Evolutionary conservation across 768 basidiomycete species (phyloP).

Genomic region (Cantharellus anzutake): DNA sequence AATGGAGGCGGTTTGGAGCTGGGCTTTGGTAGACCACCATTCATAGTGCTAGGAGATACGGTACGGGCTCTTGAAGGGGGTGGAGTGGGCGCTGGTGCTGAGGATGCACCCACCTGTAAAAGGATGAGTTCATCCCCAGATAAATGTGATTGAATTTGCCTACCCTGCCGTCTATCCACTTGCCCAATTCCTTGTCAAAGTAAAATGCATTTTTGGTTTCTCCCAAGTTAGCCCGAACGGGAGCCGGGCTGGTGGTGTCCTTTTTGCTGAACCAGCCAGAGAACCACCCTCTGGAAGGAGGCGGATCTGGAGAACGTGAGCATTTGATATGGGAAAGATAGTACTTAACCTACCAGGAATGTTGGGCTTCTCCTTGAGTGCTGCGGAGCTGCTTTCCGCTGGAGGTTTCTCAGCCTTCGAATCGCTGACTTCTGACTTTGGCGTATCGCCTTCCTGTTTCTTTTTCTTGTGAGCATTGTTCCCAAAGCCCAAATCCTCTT

Average conservation of each 20-base stretch:
- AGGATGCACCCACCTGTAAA: constrained; percentile 37
- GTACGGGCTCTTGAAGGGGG: constrained; percentile 79
- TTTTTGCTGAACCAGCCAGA: constrained; percentile 49
- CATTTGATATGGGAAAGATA: constrained; percentile 9
- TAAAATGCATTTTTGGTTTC: constrained; percentile 69
- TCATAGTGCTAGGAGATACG: constrained; percentile 39
- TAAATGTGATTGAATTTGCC: constrained; percentile 6
- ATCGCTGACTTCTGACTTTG: no score
- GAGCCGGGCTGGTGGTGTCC: constrained; percentile 36
- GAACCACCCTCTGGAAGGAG: constrained; percentile 39
- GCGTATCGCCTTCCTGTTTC: no score
- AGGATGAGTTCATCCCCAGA: constrained; percentile 3
- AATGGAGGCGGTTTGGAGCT: constrained; percentile 11
- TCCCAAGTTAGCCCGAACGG: constrained; percentile 81
- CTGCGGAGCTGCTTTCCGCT: background rate
- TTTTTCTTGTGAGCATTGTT: constrained; percentile 35
- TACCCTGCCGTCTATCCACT: constrained; percentile 93
- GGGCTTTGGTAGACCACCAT: constrained; percentile 16
- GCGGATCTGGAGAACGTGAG: constrained; percentile 12
- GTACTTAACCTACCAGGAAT: constrained; percentile 6
- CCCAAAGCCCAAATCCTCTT: constrained; percentile 83
- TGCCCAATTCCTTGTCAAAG: constrained; percentile 86
- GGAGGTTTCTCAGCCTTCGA: background rate
- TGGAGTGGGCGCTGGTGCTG: constrained; percentile 35
- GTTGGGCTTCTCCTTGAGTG: constrained; percentile 13